A percentile compares a stretch with the other conserved stretches of the same genome.
phyloP scores from a whole-genome alignment of 176 grass and related monocot species.

The Luzula sylvatica region DNA sequence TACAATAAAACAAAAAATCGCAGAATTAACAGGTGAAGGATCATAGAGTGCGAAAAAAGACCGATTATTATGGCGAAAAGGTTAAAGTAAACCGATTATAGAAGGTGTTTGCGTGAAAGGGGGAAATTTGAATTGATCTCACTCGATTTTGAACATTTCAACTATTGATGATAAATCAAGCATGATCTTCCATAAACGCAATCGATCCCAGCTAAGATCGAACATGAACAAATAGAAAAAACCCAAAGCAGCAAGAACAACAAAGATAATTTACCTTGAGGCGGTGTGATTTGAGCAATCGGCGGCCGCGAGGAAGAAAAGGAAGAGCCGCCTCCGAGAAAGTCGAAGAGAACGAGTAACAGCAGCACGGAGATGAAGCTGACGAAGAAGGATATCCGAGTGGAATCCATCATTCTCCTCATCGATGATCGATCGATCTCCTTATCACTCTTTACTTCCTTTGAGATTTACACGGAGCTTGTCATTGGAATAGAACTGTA shows the following conservation, averaged over 20 bases:
- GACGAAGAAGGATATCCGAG: not conserved
- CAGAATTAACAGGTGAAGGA: too few relatives aligned
- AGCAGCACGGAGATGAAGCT: slow-evolving; percentile 12
- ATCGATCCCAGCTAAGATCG: not conserved
- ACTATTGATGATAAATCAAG: too few relatives aligned
- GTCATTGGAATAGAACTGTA: not conserved
- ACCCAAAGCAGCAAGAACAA: not conserved
- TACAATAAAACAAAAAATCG: too few relatives aligned
- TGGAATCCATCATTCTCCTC: slow-evolving; percentile 8
- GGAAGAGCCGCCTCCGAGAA: not conserved
- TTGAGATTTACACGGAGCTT: not conserved
- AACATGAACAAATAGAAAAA: not conserved
- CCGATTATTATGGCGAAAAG: too few relatives aligned
- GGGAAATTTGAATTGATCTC: too few relatives aligned
- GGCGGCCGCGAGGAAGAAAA: not conserved
- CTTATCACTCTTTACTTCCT: not conserved
- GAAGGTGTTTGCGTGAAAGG: too few relatives aligned
- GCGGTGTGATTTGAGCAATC: not conserved
- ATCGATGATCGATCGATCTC: not conserved
- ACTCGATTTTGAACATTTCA: too few relatives aligned
- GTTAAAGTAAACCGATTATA: too few relatives aligned
- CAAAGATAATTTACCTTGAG: slow-evolving; percentile 1
- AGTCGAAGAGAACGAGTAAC: slow-evolving; percentile 12
- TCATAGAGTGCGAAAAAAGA: too few relatives aligned
- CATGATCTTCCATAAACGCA: not conserved